These are phyloP conservation scores for Schizochytrium sp. DNA, from an alignment of 108 stramenopile genomes.

Conservation along the genomic window DNA sequence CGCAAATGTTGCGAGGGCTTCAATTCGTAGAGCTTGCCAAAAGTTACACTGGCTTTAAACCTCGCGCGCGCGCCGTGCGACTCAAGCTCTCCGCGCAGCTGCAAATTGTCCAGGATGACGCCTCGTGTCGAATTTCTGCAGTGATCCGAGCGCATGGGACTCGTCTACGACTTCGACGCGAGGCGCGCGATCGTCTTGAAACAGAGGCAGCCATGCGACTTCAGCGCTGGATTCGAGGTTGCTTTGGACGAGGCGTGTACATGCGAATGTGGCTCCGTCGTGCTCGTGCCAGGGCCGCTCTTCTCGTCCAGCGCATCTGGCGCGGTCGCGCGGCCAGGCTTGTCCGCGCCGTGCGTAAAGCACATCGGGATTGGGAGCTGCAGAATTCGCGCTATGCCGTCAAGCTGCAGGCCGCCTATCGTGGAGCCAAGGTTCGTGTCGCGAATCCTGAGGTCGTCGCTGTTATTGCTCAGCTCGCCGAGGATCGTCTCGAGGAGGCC, in stretches of 20 bases:
- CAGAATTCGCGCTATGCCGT: not conserved
- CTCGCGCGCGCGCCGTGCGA: not conserved
- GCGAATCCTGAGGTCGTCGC: not conserved
- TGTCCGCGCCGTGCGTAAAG: not conserved
- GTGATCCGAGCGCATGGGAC: not conserved
- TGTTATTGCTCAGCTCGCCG: not conserved
- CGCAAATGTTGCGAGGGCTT: not conserved
- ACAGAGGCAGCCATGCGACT: not conserved
- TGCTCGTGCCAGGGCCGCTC: not conserved
- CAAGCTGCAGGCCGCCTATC: not conserved
- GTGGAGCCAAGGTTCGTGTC: not conserved
- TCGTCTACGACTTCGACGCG: not conserved
- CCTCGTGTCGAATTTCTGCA: not conserved
- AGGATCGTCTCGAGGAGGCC: not conserved
- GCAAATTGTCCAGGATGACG: not conserved
- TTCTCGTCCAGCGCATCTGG: not conserved
- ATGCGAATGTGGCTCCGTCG: not conserved
- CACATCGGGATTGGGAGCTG: not conserved
- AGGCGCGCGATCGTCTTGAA: not conserved
- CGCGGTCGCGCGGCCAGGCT: not conserved
- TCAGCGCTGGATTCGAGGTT: not conserved
- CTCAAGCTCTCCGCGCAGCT: not conserved
- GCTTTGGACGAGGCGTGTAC: not conserved
- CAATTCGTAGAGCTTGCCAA: slow-evolving; percentile 10
- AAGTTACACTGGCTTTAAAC: slow-evolving; percentile 7